These are phyloP conservation scores for Solanum verrucosum DNA, from an alignment of 257 asterid species.

Conservation along the genomic window DNA sequence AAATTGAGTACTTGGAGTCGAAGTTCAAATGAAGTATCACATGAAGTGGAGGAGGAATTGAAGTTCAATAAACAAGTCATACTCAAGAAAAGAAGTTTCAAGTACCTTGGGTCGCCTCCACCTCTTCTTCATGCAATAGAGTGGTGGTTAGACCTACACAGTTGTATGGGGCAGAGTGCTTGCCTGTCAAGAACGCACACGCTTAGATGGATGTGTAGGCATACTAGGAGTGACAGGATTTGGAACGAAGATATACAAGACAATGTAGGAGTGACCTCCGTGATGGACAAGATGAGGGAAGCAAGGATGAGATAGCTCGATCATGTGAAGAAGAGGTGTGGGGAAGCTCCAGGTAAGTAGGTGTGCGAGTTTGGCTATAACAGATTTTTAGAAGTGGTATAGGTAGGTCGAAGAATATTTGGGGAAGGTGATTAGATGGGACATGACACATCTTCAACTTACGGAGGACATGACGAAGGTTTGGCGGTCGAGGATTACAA, in stretches of 20 bases:
- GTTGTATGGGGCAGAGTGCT: neutral
- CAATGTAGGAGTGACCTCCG: neutral
- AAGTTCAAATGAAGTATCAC: no score
- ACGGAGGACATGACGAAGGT: neutral
- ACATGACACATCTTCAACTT: neutral
- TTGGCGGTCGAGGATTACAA: no score
- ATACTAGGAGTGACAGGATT: no score
- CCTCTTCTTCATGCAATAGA: no score
- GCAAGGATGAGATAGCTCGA: no score
- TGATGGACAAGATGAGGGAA: neutral
- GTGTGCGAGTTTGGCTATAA: neutral
- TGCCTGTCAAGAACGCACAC: neutral
- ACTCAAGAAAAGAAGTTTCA: neutral
- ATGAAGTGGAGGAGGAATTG: neutral
- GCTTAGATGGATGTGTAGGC: neutral
- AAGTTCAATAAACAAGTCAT: no score
- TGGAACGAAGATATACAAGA: neutral
- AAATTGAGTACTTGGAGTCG: no score
- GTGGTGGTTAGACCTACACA: neutral
- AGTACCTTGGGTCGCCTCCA: neutral
- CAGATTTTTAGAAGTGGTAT: no score
- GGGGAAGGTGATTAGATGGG: neutral
- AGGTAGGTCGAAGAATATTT: neutral
- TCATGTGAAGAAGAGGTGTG: neutral
- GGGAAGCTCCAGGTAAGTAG: neutral